Evolutionary conservation across 495 filamentous ascomycete species (phyloP), one percentile per base, ranked within the genome.

Genomic region (Penicillium atrosanguineum): DNA sequence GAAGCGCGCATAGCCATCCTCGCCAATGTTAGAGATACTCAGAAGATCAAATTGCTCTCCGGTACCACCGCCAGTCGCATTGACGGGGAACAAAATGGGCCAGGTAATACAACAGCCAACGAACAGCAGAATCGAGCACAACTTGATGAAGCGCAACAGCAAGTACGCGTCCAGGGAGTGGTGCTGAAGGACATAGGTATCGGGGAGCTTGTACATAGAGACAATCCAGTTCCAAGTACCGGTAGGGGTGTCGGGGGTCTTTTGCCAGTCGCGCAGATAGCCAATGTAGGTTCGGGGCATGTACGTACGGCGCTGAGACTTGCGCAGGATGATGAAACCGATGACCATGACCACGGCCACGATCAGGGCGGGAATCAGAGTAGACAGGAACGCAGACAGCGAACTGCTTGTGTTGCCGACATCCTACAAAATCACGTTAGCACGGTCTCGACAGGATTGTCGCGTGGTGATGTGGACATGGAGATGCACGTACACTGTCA

Each of bases 151-250:
- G 38, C 93, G 88, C 34, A 96, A 78, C 70, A 90, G 87, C 45
- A 96, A 82, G 65, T 91, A 96, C 34, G 88, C 83, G 52, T 96
- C 95, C 71, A 98, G 80, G 3, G 90, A 90, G 70, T 94, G 87
- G 67, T 95, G 89, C 62, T 92, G 87, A 52, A 96, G 80, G 41
- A 93, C 87, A 65, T 89, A 90, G 53, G 83, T 83, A 67, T 96
- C 90, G 31, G 89, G 86, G 46, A 94, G 81, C 69, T 82, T 82
- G 79, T 83, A 87, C 76, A 93, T 94, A 26, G 82, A 69, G 5
- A 70, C 72, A 59, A 96, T 65, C 90, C 91, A 95, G 63, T 86
- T 85, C 62, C 87, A 80, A 7, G 86, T 60, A 50, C 89, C 90
- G 52, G 74, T 84, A 36, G 90, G 84, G 0, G 90, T 75, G 16